Evolutionary conservation across 2,329 filamentous ascomycete species (phyloP), one percentile per base, ranked within the genome.

Genomic region (Torrubiellomyces zombiae): DNA sequence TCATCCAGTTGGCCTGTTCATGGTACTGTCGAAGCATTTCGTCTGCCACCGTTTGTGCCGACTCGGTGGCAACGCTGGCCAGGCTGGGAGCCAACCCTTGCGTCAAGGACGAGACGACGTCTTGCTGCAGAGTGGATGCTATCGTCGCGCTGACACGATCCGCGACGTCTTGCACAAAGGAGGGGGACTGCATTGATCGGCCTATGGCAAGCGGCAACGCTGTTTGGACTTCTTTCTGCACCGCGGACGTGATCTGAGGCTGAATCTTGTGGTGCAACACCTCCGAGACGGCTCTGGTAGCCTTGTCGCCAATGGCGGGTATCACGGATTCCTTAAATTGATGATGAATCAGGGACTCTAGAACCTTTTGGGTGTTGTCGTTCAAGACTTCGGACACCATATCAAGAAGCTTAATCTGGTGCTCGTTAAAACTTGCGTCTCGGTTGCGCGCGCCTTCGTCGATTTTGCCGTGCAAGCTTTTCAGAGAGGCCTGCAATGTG

Each of bases 241-340:
- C 50, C 2, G 63, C 58, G 20, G 63, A 61, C n/a, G 68, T 60
- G 19, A 91, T 51, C 26, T 76, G 64, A 24, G 69, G 62, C 35
- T 68, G 66, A 28, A 94, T 53, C 32, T 71, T 70, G 34, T 67
- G 62, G 28, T 69, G 64, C 14, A 95, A 59, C 43, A 80, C 72
- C 32, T 77, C 74, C 27, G 75, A 67, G 15, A 93, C 61, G 4
- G 75, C 65, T 32, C 70, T 67, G 21, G 68, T 62, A 9, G 79
- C 71, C 20, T 74, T 60, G 25, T 73, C 64, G 20, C 72, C 66
- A 28, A 95, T 57, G 16, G 73, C 61, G 8, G 89, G 86, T 26
- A 93, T 58, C 21, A 94, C 69, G 9, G 72, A 63, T 28, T 72
- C 63, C 32, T 80, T 67, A 35, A 93, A 80, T 46, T 78, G 77